Evolutionary conservation across 164 flowering plant genomes (phyloP).

Genomic region (Umbellularia californica): DNA sequence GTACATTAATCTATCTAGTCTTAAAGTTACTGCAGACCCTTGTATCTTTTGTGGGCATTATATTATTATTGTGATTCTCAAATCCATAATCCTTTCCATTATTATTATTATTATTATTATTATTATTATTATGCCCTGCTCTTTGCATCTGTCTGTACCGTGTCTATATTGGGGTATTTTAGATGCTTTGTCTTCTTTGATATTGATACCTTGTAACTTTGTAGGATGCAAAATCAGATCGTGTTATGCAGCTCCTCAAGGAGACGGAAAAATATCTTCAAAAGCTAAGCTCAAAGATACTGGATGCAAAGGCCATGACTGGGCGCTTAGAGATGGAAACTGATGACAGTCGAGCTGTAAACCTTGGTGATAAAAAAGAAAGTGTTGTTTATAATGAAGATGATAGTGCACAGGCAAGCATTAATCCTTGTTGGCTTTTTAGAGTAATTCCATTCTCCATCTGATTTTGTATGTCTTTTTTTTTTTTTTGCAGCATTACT

Average conservation of each 20-base stretch:
- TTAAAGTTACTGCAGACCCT: too few relatives aligned
- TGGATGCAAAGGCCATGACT: constrained; percentile 63
- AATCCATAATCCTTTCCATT: too few relatives aligned
- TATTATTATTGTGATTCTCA: too few relatives aligned
- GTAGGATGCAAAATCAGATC: constrained; percentile 98
- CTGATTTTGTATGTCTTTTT: constrained; percentile 1
- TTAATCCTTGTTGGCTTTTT: constrained; percentile 1
- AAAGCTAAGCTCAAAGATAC: constrained; percentile 85
- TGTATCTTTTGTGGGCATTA: too few relatives aligned
- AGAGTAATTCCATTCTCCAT: not conserved
- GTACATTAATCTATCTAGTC: too few relatives aligned
- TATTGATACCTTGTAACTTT: constrained; percentile 5
- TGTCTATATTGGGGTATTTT: too few relatives aligned
- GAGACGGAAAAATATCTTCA: constrained; percentile 98
- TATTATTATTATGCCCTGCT: too few relatives aligned
- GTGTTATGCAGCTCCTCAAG: constrained; percentile 88
- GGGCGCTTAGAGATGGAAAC: constrained; percentile 59
- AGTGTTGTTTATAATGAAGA: constrained; percentile 60
- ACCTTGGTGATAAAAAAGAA: constrained; percentile 48
- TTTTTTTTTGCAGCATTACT: constrained; percentile 71
- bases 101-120: too few relatives aligned
- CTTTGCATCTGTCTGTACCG: too few relatives aligned
- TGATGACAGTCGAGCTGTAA: constrained; percentile 47
- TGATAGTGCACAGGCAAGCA: constrained; percentile 76
- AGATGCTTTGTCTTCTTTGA: not conserved